Base-by-base conservation (phyloP, 2,329 filamentous ascomycete genomes). In the Diplodia sapinea region DNA sequence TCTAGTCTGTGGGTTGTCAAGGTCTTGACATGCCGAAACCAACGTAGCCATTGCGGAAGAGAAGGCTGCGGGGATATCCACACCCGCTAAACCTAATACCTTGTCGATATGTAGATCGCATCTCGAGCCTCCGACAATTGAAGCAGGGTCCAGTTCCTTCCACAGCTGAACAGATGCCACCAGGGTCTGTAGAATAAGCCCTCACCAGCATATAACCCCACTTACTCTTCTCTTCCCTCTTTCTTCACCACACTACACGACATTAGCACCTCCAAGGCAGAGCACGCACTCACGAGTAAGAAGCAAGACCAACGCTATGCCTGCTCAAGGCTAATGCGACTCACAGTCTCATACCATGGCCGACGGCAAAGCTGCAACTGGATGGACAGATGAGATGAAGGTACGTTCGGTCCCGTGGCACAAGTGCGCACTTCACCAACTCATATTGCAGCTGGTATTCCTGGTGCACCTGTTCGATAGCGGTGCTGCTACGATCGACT, bases 401-500 rank as follows among this genome's bases (percentile, higher is more conserved):
- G 61, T 64, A 26, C 13, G 61, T 52, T 29, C 38, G 4, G 26
- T 26, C 17, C 29, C 20, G 31, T 17, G 15, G 11, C 20, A 20
- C 3, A 5, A 17, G 5, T 47, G 17, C 40, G 40, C 17, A n/a
- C 40, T 47, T 9, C 15, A 47, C 17, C 7, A 8, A 47, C 17
- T 47, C 17, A 9, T 17, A 9, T 8, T 9, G 17, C 33, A 64
- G 61, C 11, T 64, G 31, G 61, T 52, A 15, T 64, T 64, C 47
- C n/a, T 51, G 17, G 4, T 64, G 1, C 31, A 52, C 33, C 29
- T 64, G 7, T 31, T 64, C 17, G 61, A 64, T n/a, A 20, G 23
- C 20, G 61, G 61, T n/a, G 47, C 61, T 13, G 49, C 49, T 13
- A 64, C 43, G 47, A 64, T 64, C 47, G 47, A 64, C 47, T 64